These are phyloP conservation scores for Wickerhamiella vanderwaltii DNA, from an alignment of 805 yeast genomes.

Conservation along the genomic window DNA sequence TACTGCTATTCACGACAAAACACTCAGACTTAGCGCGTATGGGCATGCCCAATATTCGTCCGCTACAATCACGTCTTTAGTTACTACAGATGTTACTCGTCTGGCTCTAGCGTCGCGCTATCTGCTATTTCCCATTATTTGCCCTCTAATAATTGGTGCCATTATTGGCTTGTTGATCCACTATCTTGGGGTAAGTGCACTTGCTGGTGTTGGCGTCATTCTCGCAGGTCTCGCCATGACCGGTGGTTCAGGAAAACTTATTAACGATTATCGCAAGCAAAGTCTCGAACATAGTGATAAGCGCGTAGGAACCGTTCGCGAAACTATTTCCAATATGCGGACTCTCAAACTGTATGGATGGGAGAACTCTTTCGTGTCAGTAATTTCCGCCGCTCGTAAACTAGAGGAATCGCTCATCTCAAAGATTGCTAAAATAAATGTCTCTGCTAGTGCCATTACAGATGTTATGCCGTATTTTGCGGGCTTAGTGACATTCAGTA, in stretches of 20 bases:
- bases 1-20: slow-evolving; percentile 55
- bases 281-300: slow-evolving; percentile 58
- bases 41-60: slow-evolving; percentile 51
- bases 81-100: slow-evolving; percentile 76
- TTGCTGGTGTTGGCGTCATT: slow-evolving; percentile 54
- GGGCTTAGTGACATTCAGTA: slow-evolving; percentile 49
- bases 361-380: slow-evolving; percentile 65
- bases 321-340: slow-evolving; percentile 64
- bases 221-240: slow-evolving; percentile 30
- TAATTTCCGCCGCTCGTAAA: slow-evolving; percentile 42
- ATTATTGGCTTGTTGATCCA: slow-evolving; percentile 52
- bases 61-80: slow-evolving; percentile 60
- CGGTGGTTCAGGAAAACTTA: slow-evolving; percentile 36
- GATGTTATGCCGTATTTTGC: slow-evolving; percentile 58
- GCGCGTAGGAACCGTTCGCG: slow-evolving; percentile 67
- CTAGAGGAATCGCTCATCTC: slow-evolving; percentile 43
- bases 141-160: slow-evolving; percentile 23
- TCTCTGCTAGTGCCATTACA: slow-evolving; percentile 51
- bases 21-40: slow-evolving; percentile 46
- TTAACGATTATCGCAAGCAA: slow-evolving; percentile 42
- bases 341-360: slow-evolving; percentile 81
- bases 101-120: slow-evolving; percentile 40
- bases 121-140: slow-evolving; percentile 18
- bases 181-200: slow-evolving; percentile 59
- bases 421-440: slow-evolving; percentile 37